These are phyloP conservation scores for Annona cherimola DNA, from an alignment of 164 flowering plant species.

Conservation along the genomic window DNA sequence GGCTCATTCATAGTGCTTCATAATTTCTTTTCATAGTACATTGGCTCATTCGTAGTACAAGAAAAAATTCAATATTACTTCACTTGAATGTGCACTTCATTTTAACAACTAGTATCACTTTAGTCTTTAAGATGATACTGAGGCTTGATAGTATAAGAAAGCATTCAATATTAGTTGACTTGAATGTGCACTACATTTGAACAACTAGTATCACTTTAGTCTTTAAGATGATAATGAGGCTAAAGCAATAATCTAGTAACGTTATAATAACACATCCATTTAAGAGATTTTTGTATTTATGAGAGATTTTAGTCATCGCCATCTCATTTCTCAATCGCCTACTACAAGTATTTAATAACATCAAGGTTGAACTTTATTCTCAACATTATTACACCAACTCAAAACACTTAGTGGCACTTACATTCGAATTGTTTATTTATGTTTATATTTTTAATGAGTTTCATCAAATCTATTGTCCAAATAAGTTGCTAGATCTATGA, in stretches of 20 bases:
- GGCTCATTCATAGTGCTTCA: too few species aligned
- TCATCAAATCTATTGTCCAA: too few species aligned
- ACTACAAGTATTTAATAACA: constrained; percentile 77
- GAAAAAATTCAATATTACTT: background rate
- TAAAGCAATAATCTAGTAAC: background rate
- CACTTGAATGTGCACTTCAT: background rate
- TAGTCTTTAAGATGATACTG: background rate
- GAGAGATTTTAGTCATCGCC: constrained; percentile 98
- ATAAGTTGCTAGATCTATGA: too few species aligned
- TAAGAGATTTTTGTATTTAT: constrained; percentile 38
- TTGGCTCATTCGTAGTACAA: too few species aligned
- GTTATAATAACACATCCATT: background rate
- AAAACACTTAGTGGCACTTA: constrained; percentile 75
- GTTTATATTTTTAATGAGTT: too few species aligned
- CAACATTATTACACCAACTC: constrained; percentile 97
- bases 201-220: background rate
- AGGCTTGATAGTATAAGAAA: background rate
- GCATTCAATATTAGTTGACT: background rate
- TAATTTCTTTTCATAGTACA: too few species aligned
- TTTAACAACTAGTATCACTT: background rate
- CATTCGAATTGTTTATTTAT: constrained; percentile 20
- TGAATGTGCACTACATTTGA: background rate
- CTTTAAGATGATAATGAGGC: background rate
- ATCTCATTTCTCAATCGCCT: constrained; percentile 96
- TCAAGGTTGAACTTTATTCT: constrained; percentile 93